phyloP scores from a whole-genome alignment of 2,329 filamentous ascomycete genomes.

The Karstenula rhodostoma region DNA sequence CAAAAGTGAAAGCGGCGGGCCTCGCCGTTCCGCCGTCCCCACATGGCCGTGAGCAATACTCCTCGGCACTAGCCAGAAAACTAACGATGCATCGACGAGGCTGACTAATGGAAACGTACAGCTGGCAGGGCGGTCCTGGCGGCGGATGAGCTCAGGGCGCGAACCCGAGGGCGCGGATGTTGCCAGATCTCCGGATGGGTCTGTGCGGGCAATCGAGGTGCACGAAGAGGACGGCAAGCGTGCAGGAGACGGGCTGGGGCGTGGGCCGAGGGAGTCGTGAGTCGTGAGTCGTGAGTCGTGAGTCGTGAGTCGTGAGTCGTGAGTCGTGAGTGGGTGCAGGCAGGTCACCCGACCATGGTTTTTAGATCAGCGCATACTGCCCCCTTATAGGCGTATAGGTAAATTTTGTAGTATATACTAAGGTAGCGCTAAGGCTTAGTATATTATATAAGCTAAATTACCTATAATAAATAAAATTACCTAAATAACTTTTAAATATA shows the following conservation, averaged over 20 bases:
- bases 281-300: neutral
- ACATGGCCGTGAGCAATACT: neutral
- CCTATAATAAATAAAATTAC: too few relatives aligned
- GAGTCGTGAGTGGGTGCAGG: too few relatives aligned
- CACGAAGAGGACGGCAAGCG: constrained; percentile 5
- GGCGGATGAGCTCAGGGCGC: constrained; percentile 2
- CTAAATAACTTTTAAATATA: too few relatives aligned
- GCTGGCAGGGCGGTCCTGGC: neutral
- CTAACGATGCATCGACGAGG: too few relatives aligned
- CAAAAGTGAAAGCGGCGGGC: neutral
- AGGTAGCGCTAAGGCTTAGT: too few relatives aligned
- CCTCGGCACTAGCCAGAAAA: constrained; percentile 3
- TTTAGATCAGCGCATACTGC: too few relatives aligned
- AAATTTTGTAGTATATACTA: too few relatives aligned
- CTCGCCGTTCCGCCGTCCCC: constrained; percentile 16
- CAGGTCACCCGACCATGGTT: too few relatives aligned
- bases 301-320: too few relatives aligned
- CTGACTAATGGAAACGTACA: constrained; percentile 9
- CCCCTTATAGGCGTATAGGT: too few relatives aligned
- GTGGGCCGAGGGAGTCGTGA: neutral
- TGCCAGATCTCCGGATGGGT: constrained; percentile 20
- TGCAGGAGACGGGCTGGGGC: constrained; percentile 15
- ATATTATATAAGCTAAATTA: too few relatives aligned
- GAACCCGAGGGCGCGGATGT: constrained; percentile 19
- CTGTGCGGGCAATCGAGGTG: constrained; percentile 21